These are phyloP conservation scores for Bipolaris sorokiniana DNA, from an alignment of 2,329 filamentous ascomycete species.

Conservation along the genomic window DNA sequence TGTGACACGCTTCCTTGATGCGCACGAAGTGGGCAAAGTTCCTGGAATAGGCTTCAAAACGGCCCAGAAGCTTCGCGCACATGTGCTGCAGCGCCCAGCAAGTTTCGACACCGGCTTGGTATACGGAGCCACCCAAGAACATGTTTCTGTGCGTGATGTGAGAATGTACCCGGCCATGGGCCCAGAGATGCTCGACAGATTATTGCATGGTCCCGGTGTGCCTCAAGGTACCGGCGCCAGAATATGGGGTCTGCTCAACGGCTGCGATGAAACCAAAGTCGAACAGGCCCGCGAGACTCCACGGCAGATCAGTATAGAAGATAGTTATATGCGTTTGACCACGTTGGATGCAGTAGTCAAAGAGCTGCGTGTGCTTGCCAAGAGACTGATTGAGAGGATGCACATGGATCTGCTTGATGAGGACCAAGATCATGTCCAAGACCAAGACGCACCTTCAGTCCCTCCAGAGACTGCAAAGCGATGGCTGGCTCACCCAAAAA, in stretches of 20 bases:
- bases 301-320: conserved; percentile 91
- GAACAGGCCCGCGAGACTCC: conserved; percentile 74
- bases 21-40: conserved; percentile 76
- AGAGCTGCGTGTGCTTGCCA: conserved; percentile 71
- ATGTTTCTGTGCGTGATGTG: conserved; percentile 69
- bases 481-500: conserved; percentile 84
- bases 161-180: conserved; percentile 68
- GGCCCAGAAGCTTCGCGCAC: conserved; percentile 69
- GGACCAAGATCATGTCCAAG: conserved; percentile 48
- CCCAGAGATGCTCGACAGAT: conserved; percentile 67
- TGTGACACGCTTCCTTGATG: conserved; percentile 73
- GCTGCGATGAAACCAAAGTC: conserved; percentile 77
- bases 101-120: conserved; percentile 54
- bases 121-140: conserved; percentile 59
- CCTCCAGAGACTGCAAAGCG: conserved; percentile 32
- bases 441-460: neutral
- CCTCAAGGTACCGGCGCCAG: conserved; percentile 73
- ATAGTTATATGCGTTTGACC: conserved; percentile 80
- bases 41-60: conserved; percentile 85
- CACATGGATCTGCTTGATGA: conserved; percentile 72
- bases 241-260: conserved; percentile 81
- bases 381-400: conserved; percentile 78
- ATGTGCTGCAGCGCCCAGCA: conserved; percentile 59
- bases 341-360: conserved; percentile 67
- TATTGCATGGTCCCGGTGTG: conserved; percentile 73